A percentile compares a stretch with the other conserved stretches of the same genome.
Conservation (phyloP, 345 rosid genomes). For the Rhodamnia rubescens region DNA sequence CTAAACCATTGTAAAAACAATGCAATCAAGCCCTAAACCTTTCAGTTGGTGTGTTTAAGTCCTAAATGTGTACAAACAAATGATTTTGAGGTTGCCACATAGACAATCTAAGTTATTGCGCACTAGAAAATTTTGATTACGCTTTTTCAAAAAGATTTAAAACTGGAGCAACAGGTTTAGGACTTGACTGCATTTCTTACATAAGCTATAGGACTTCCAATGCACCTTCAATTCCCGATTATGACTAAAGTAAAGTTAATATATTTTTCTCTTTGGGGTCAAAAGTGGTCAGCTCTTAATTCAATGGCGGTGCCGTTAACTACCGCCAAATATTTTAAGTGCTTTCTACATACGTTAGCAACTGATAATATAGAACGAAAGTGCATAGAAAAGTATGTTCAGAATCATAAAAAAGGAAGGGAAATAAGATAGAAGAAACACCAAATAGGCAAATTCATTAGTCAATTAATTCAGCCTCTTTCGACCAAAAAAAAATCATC, state of each 20-base stretch:
- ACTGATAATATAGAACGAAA: too few relatives aligned
- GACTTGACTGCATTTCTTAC: background rate
- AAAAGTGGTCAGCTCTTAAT: background rate
- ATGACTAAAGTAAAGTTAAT: background rate
- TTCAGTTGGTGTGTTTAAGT: background rate
- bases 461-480: too few relatives aligned
- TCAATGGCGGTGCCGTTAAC: too few relatives aligned
- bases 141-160: background rate
- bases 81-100: background rate
- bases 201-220: background rate
- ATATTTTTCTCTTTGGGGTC: background rate
- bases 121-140: fast-evolving
- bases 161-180: background rate
- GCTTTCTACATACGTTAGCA: too few relatives aligned
- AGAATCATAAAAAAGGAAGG: too few relatives aligned
- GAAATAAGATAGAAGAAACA: too few relatives aligned
- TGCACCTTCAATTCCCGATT: background rate
- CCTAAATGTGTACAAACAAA: fast-evolving
- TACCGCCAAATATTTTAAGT: too few relatives aligned
- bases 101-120: background rate
- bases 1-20: background rate
- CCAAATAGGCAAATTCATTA: too few relatives aligned
- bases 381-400: too few relatives aligned
- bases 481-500: too few relatives aligned
- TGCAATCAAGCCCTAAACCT: fast-evolving